Evolutionary conservation across 2,329 filamentous ascomycete genomes (phyloP), one percentile per base, ranked within the genome.

Genomic region (Colletotrichum sp.): DNA sequence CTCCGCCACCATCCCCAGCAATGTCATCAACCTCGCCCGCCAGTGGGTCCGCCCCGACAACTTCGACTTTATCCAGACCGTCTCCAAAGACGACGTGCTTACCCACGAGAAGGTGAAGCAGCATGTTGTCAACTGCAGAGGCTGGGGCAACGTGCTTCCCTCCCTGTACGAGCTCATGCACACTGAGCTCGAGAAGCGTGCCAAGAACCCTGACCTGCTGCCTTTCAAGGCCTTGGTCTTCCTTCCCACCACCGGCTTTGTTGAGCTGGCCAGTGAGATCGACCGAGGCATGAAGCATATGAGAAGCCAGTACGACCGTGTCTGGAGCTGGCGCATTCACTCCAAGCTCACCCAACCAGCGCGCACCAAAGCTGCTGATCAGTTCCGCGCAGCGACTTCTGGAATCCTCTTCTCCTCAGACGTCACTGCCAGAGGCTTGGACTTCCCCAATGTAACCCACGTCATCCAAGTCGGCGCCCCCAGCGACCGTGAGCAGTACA

Each of bases 221-320:
- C 95, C 95, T 0, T 98, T 99, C 91, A 99, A 99, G 89, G 95
- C 95, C n/a, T 98, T 99, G 76, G 88, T 98, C 57, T 99, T 98
- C 87, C 94, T 96, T 83, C 95, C 95, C 80, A 95, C 94, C 26
- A 98, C 94, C 1, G 90, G 91, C 28, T 90, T 94, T 78, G 95
- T 96, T 60, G 89, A 93, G 73, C 87, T 96, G 64, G 92, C 92
- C 26, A 86, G 89, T 24, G 87, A 90, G 18, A 85, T 93, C 26
- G 91, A 78, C 26, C 68, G 68, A 5, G 12, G 32, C 15, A 26
- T 71, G 28, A 34, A 65, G 18, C 39, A 39, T 6, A 36, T 72
- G 34, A 75, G 76, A 36, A 7, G 6, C 13, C 18, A 34, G 9
- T 49, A 96, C 80, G 83, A 84, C 60, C 87, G 87, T 36, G 86